Evolutionary conservation across 306 rosid species (phyloP), one percentile per base, ranked within the genome.

Genomic region (Prunus campanulata): DNA sequence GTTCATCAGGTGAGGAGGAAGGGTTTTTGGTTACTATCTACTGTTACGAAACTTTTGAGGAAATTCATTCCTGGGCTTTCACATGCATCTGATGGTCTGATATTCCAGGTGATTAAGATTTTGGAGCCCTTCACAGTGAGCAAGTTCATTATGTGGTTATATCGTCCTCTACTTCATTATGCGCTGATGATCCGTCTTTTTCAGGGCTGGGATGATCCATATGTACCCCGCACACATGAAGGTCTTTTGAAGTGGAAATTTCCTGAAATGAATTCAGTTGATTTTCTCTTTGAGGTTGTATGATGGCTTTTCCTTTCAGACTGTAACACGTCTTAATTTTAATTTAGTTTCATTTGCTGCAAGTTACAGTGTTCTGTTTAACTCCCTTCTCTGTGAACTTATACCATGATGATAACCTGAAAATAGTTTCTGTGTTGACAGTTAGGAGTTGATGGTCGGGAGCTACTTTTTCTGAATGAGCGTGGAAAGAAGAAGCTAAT

Each of bases 201-300:
- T 74, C 60, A 74, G 98, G 98, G 98, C 22, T 93, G 98, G 98
- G 97, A 93, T 56, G 98, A 93, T 88, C 94, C 98, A 56, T 91
- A 93, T 83, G 74, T 86, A 81, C 94, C 97, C 30, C 93, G 97
- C 54, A 93, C 98, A 15, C 98, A 93, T 85, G 96, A 90, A 89
- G 98, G 98, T 64, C 98, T 93, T 74, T 78, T 91, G 78, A 91
- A 93, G 83, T 93, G 98, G 98, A 93, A 93, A 71, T 93, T 90
- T 83, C 86, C 94, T 29, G 80, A 88, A 46, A 77, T 93, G 90
- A 93, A 90, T 83, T 93, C 97, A 14, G 94, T 93, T 75, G 97
- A 93, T 84, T 91, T 93, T 74, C 86, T 93, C 62, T 86, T 88
- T 48, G 98, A 93, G 98, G 98, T 93, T 70, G 81, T 80, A 47